Evolutionary conservation across 129 eudicot genomes (phyloP), one percentile per base, ranked within the genome.

Genomic region (carrot (Daucus carota)): DNA sequence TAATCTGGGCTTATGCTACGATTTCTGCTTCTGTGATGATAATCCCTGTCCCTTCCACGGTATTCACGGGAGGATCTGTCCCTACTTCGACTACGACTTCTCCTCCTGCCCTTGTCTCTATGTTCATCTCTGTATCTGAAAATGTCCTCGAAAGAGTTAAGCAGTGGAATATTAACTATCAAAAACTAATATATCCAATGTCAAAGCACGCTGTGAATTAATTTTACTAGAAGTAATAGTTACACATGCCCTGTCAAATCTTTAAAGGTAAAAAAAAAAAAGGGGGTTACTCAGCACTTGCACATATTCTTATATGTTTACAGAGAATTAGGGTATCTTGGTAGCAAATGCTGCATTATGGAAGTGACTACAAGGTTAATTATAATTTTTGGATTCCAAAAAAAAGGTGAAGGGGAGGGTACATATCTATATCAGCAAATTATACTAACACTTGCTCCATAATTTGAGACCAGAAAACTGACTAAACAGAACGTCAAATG

Each of bases 31-130:
- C 93, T 79, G 70, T 76, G 84, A 32, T 83, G 92, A 72, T 73
- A 70, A 38, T 86, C 91, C 82, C 91, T 85, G 11, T 88, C 96
- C 70, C 86, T 86, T 24, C 92, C 93, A 42, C 92, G 86, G 48
- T 77, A 74, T 28, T 94, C 97, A 44, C 90, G 83, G 5, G 86
- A 86, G 81, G 75, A 84, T 42, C 97, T 82, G 20, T 87, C 97
- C 77, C 94, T 86, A 80, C 97, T 91, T 86, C 99, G 87, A 71
- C 94, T 89, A 46, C 93, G 93, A 82, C 96, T 85, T 79, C 97
- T 88, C 81, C 90, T 84, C 81, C 89, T 84, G 79, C 77, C 81
- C 74, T 87, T 81, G 82, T 89, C 99, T 82, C 81, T 84, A 31
- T 89, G 60, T 3, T 85, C 96, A 80, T 88, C 91, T 77, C 92